A percentile compares a stretch with the other conserved stretches of the same genome.
These are phyloP conservation scores for Solanum hybrid DNA, from an alignment of 305 asterid genomes.

Conservation along the genomic window DNA sequence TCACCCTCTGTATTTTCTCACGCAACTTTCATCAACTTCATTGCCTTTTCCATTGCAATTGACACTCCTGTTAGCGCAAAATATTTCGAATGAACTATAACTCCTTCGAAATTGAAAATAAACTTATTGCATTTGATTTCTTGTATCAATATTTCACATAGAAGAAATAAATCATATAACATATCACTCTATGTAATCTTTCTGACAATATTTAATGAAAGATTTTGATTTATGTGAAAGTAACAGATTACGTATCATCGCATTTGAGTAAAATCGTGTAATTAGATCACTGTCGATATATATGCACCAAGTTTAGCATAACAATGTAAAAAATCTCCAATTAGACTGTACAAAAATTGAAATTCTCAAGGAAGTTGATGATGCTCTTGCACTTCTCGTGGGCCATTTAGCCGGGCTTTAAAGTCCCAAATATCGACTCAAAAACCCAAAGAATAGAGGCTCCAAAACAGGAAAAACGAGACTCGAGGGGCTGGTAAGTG, in stretches of 20 bases:
- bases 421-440: neutral
- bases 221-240: neutral
- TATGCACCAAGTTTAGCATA: neutral
- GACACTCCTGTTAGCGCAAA: neutral
- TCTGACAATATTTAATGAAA: fast-evolving
- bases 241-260: too few relatives aligned
- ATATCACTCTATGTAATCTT: neutral
- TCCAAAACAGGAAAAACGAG: neutral
- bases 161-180: neutral
- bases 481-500: neutral
- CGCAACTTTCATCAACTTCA: neutral
- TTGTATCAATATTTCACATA: neutral
- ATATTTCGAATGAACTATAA: neutral
- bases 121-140: neutral
- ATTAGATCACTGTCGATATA: neutral
- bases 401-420: neutral
- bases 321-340: neutral
- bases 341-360: neutral
- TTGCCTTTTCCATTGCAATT: neutral
- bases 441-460: neutral
- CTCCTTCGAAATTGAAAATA: neutral
- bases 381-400: neutral
- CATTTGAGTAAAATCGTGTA: neutral
- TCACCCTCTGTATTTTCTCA: neutral
- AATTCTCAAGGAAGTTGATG: neutral